Percentiles rank a stretch among this genome's conserved stretches.
These are phyloP conservation scores for Hypericum perforatum DNA, from an alignment of 345 rosid genomes.

Conservation along the genomic window DNA sequence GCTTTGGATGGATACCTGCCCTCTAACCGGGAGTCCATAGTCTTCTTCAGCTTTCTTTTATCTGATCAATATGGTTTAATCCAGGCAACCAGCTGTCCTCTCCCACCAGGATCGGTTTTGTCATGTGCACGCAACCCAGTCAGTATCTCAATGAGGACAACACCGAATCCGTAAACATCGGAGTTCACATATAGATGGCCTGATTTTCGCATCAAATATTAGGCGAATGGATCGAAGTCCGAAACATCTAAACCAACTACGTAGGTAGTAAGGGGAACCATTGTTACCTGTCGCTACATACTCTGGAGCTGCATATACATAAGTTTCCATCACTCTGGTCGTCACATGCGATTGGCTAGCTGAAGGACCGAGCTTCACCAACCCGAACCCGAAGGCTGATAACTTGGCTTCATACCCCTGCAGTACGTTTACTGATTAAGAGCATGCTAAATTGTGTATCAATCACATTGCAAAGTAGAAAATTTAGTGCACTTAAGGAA, in stretches of 20 bases:
- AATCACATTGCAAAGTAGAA: background rate
- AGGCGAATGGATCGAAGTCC: too few relatives aligned
- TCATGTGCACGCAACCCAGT: conserved; percentile 7
- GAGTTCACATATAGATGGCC: conserved; percentile 10
- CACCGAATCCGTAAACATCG: conserved; percentile 14
- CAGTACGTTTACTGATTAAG: too few relatives aligned
- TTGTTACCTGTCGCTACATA: background rate
- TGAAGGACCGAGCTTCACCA: background rate
- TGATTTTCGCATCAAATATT: background rate
- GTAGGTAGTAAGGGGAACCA: background rate
- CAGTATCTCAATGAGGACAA: conserved; percentile 12
- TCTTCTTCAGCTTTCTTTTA: background rate
- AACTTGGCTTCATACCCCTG: conserved; percentile 6
- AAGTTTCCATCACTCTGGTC: background rate
- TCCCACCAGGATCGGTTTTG: background rate
- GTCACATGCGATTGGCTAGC: background rate
- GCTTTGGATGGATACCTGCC: conserved; percentile 6
- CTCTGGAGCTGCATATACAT: conserved; percentile 3
- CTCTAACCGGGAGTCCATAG: conserved; percentile 7
- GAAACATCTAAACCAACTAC: too few relatives aligned
- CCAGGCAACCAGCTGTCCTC: background rate
- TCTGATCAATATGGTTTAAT: background rate
- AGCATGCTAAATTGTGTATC: too few relatives aligned
- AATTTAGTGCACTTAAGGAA: background rate
- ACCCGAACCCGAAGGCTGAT: conserved; percentile 12